Evolutionary conservation across 305 asterid genomes (phyloP).

Genomic region (Nicotiana rustica): DNA sequence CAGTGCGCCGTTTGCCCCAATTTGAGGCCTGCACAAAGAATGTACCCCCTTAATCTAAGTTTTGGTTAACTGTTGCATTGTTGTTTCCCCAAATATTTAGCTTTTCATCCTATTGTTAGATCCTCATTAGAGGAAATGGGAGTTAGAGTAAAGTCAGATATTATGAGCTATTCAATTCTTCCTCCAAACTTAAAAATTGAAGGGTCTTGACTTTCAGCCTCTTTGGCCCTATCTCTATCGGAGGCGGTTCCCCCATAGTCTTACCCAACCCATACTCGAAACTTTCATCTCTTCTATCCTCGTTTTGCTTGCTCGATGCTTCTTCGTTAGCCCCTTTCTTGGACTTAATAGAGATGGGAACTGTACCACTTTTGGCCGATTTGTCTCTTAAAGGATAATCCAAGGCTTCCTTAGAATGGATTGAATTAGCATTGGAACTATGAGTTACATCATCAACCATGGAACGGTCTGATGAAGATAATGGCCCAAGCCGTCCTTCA

Average conservation of each 20-base stretch:
- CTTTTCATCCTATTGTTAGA: conserved; percentile 62
- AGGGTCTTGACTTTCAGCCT: conserved; percentile 81
- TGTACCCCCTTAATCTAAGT: conserved; percentile 53
- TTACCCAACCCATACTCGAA: conserved; percentile 50
- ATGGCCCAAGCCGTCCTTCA: background rate
- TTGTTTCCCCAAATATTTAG: conserved; percentile 46
- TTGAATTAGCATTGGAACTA: conserved; percentile 16
- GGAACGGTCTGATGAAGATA: background rate
- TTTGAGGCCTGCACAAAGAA: conserved; percentile 78
- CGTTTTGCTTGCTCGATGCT: conserved; percentile 25
- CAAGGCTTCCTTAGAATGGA: conserved; percentile 24
- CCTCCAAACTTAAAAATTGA: conserved; percentile 57
- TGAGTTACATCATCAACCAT: conserved; percentile 24
- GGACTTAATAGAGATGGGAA: conserved; percentile 30
- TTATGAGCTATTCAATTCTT: conserved; percentile 48
- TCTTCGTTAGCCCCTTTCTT: conserved; percentile 31
- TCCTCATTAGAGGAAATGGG: conserved; percentile 24
- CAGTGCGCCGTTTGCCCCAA: conserved; percentile 58
- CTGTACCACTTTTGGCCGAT: background rate
- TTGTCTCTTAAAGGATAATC: conserved; percentile 17
- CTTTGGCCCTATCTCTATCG: conserved; percentile 64
- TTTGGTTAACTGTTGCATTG: conserved; percentile 51
- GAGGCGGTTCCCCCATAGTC: conserved; percentile 50
- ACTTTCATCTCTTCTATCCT: conserved; percentile 43
- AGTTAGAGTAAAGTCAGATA: conserved; percentile 57